phyloP scores from a whole-genome alignment of 2,329 filamentous ascomycete species.

The Calonectria honghensis region DNA sequence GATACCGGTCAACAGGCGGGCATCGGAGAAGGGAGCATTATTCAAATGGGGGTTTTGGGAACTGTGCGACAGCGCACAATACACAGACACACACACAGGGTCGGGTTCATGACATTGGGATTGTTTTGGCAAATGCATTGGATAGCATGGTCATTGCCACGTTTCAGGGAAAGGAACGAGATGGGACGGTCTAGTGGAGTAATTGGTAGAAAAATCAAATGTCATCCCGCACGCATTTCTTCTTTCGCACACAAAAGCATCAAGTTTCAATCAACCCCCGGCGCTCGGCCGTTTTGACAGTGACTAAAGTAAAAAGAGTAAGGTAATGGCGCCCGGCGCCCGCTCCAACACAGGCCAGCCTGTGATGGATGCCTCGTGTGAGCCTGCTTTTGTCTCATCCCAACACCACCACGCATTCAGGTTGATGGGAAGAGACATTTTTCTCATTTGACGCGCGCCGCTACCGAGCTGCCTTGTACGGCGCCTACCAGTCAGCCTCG shows the following conservation, averaged over 20 bases:
- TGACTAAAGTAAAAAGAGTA: slow-evolving; percentile 12
- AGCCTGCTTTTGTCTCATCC: slow-evolving; percentile 32
- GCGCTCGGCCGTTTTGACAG: slow-evolving; percentile 31
- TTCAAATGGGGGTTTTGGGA: slow-evolving; percentile 29
- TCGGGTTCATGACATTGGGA: slow-evolving; percentile 36
- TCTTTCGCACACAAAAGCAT: slow-evolving; percentile 32
- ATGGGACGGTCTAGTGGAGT: slow-evolving; percentile 33
- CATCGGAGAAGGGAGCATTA: slow-evolving; percentile 35
- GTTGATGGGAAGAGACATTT: slow-evolving; percentile 26
- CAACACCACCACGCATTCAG: slow-evolving; percentile 25
- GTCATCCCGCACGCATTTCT: slow-evolving; percentile 34
- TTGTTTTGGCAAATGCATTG: slow-evolving; percentile 37
- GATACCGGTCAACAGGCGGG: slow-evolving; percentile 12
- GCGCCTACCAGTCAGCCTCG: slow-evolving; percentile 45
- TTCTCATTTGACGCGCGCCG: slow-evolving; percentile 1
- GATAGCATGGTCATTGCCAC: slow-evolving; percentile 49
- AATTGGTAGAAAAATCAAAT: slow-evolving; percentile 40
- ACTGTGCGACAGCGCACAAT: background rate
- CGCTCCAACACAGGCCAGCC: slow-evolving; percentile 9
- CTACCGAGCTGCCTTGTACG: slow-evolving; percentile 25
- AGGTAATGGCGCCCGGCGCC: background rate
- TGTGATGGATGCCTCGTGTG: slow-evolving; percentile 26
- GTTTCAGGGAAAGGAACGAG: slow-evolving; percentile 40
- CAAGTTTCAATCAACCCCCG: slow-evolving; percentile 36
- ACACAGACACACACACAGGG: slow-evolving; percentile 15